Conservation (phyloP, 352 stramenopile genomes). For the Globisporangium paddicum region DNA sequence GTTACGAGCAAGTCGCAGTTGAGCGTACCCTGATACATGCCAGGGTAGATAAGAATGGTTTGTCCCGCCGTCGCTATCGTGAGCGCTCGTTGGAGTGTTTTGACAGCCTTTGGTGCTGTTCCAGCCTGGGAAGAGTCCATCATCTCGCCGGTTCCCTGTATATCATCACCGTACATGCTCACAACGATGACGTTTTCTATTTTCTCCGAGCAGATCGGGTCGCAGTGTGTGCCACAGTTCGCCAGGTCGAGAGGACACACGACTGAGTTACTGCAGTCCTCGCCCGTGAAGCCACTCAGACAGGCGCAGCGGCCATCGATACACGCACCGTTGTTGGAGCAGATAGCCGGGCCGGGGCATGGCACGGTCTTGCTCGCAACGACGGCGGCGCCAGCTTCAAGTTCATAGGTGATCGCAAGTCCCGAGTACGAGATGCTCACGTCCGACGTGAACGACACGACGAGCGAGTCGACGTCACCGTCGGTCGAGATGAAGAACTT, state of each 20-base stretch:
- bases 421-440: constrained; percentile 33
- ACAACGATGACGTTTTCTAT: constrained; percentile 39
- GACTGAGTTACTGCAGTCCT: constrained; percentile 57
- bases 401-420: constrained; percentile 38
- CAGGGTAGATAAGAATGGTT: constrained; percentile 51
- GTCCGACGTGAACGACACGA: constrained; percentile 38
- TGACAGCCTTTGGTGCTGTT: constrained; percentile 47
- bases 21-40: constrained; percentile 21
- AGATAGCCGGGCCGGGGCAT: constrained; percentile 34
- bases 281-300: constrained; percentile 51
- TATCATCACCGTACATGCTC: constrained; percentile 41
- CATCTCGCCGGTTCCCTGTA: constrained; percentile 42
- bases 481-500: constrained; percentile 33
- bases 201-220: constrained; percentile 33
- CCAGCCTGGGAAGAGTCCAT: constrained; percentile 43
- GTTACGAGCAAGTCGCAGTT: constrained; percentile 41
- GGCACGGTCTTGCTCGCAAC: constrained; percentile 15
- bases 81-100: constrained; percentile 38
- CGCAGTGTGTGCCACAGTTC: constrained; percentile 28
- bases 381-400: constrained; percentile 7
- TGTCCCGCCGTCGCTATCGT: constrained; percentile 23
- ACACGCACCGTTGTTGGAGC: constrained; percentile 47
- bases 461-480: constrained; percentile 23
- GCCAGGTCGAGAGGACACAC: constrained; percentile 35
- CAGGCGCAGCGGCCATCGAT: constrained; percentile 36